Percentiles rank a stretch among this genome's conserved stretches.
Conservation (phyloP, 257 asterid genomes). For the Datura wrightii region DNA sequence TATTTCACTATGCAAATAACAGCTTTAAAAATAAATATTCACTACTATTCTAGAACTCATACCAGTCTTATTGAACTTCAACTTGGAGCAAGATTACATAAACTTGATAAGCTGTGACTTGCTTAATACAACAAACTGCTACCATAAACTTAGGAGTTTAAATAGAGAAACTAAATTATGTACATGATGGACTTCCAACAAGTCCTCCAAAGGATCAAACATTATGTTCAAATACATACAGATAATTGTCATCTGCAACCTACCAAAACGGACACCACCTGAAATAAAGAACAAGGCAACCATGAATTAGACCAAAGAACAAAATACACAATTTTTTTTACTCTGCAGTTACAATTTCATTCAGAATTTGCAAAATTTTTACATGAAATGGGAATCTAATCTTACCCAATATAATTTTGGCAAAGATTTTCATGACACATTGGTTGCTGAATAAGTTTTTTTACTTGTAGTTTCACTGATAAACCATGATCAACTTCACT, state of each 20-base stretch:
- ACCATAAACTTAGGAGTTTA: background rate
- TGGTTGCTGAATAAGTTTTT: conserved; percentile 95
- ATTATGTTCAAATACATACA: conserved; percentile 37
- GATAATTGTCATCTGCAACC: background rate
- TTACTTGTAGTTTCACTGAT: conserved; percentile 90
- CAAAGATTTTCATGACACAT: conserved; percentile 88
- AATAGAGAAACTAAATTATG: background rate
- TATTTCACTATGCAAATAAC: background rate
- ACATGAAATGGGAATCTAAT: background rate
- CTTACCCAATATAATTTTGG: conserved; percentile 98
- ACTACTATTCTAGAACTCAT: background rate
- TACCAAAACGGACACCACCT: conserved; percentile 99
- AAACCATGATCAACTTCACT: conserved; percentile 95
- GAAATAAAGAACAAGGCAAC: conserved; percentile 39
- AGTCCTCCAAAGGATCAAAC: background rate
- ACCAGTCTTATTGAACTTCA: background rate
- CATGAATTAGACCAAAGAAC: too few relatives aligned
- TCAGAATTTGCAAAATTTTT: too few relatives aligned
- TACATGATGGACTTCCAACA: background rate
- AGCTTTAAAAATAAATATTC: conserved; percentile 9
- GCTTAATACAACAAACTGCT: conserved; percentile 21
- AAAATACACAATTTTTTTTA: too few relatives aligned
- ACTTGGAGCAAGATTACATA: background rate
- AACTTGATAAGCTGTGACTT: background rate
- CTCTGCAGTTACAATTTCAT: too few relatives aligned